phyloP scores from a whole-genome alignment of 148 eudicot genomes.

The Rhododendron ovatum region DNA sequence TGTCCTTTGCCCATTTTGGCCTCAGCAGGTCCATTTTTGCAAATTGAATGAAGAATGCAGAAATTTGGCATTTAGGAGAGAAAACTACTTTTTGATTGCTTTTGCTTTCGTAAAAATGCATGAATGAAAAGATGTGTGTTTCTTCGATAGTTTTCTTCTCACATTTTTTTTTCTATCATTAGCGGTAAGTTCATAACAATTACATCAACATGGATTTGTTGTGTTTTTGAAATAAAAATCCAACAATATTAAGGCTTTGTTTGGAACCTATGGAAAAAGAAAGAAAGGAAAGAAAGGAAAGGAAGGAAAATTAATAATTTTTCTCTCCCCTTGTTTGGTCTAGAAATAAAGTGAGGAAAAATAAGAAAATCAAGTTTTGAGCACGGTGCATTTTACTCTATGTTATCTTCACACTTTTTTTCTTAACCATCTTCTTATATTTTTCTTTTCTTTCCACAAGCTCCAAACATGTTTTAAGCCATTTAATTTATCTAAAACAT shows the following conservation, averaged over 20 bases:
- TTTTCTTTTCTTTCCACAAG: background rate
- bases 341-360: background rate
- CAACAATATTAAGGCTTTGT: background rate
- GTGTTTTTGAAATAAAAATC: too few species aligned
- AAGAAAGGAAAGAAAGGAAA: too few species aligned
- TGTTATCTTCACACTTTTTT: too few species aligned
- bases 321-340: background rate
- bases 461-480: background rate
- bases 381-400: too few species aligned
- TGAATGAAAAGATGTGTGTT: background rate
- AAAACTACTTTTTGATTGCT: background rate
- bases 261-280: too few species aligned
- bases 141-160: background rate
- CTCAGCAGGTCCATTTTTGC: slow-evolving; percentile 1
- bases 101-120: background rate
- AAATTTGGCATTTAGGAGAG: background rate
- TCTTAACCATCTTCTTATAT: too few species aligned
- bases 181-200: background rate
- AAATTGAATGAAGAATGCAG: background rate
- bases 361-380: too few species aligned
- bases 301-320: too few species aligned
- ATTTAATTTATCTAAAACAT: background rate
- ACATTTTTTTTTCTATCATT: too few species aligned
- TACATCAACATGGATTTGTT: background rate
- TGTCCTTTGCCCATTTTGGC: background rate